phyloP scores from a whole-genome alignment of 805 yeast genomes.

The Allodekkera sacchari region DNA sequence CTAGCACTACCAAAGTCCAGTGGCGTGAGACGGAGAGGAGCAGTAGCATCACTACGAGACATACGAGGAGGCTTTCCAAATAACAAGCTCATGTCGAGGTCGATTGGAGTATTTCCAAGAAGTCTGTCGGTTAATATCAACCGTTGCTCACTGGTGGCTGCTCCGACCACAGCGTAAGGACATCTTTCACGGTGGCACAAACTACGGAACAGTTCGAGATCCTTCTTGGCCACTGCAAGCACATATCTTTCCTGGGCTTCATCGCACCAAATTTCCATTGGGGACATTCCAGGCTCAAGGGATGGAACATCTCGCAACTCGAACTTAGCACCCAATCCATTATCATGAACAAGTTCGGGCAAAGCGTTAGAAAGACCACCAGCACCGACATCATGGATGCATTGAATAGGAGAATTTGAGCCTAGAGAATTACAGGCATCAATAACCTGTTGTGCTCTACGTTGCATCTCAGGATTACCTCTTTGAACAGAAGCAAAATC shows the following conservation, averaged over 20 bases:
- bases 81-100: conserved; percentile 87
- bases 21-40: conserved; percentile 42
- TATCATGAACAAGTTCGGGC: conserved; percentile 96
- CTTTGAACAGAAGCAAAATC: conserved; percentile 99
- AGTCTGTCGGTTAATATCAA: conserved; percentile 73
- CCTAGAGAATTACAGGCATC: conserved; percentile 89
- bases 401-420: conserved; percentile 69
- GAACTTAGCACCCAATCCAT: conserved; percentile 87
- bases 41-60: conserved; percentile 67
- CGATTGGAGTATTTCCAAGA: conserved; percentile 80
- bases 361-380: conserved; percentile 97
- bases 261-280: conserved; percentile 99
- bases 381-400: conserved; percentile 98
- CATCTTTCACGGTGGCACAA: conserved; percentile 95
- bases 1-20: conserved; percentile 25
- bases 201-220: conserved; percentile 59
- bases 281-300: conserved; percentile 96
- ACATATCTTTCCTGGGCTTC: conserved; percentile 99
- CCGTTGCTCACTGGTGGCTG: conserved; percentile 81
- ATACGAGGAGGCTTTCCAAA: conserved; percentile 97
- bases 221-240: conserved; percentile 77
- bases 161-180: conserved; percentile 92
- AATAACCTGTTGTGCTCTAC: conserved; percentile 97
- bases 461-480: conserved; percentile 98
- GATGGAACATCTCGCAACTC: conserved; percentile 86